phyloP scores from a whole-genome alignment of 2,329 filamentous ascomycete species.

The Aspergillus sp. region DNA sequence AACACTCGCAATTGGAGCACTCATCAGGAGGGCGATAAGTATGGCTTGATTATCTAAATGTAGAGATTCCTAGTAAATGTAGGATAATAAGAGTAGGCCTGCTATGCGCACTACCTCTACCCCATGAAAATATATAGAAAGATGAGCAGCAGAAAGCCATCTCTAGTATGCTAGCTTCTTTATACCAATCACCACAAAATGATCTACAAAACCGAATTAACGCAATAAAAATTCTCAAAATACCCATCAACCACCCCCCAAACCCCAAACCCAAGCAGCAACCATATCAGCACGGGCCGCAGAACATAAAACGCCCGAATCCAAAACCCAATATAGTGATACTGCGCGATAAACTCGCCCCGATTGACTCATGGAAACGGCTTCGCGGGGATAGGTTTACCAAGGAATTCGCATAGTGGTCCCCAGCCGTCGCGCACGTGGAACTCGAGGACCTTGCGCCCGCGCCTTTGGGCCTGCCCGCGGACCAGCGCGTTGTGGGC shows the following conservation, averaged over 20 bases:
- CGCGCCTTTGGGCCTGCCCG: neutral
- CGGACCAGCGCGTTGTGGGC: neutral
- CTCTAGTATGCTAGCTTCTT: no score
- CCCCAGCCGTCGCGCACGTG: slow-evolving; percentile 46
- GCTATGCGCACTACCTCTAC: no score
- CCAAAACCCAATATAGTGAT: neutral
- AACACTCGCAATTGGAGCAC: no score
- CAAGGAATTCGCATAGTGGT: slow-evolving; percentile 44
- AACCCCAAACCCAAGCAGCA: neutral
- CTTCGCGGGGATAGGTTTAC: slow-evolving; percentile 5
- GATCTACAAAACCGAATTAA: neutral
- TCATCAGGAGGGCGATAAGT: no score
- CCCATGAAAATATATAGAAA: no score
- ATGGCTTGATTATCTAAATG: no score
- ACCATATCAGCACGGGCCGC: neutral
- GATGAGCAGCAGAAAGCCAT: no score
- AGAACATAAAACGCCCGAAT: neutral
- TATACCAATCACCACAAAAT: no score
- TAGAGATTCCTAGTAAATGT: no score
- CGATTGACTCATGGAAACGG: neutral
- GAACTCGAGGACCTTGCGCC: slow-evolving; percentile 28
- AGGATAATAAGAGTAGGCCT: no score
- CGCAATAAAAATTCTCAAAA: neutral
- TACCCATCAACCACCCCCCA: neutral
- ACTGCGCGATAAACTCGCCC: neutral